Percentiles rank a stretch among this genome's conserved stretches.
Evolutionary conservation across 2,329 filamentous ascomycete species (phyloP).

Genomic region (Lachnellula suecica): DNA sequence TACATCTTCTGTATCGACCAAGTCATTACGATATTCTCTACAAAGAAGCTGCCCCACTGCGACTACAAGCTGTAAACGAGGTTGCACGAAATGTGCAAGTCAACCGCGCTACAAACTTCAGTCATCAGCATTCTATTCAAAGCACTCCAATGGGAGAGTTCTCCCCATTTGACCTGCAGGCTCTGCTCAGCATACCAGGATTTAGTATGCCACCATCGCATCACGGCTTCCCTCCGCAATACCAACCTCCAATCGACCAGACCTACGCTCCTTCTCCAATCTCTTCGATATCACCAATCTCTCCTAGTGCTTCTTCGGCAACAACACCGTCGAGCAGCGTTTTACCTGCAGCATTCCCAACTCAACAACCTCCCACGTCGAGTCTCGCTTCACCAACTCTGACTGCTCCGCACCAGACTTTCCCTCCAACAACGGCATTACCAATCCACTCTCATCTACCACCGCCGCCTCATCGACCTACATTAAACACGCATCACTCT

Average conservation of each 20-base stretch:
- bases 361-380: conserved; percentile 19
- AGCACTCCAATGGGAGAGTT: conserved; percentile 38
- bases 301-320: conserved; percentile 23
- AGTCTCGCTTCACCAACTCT: conserved; percentile 21
- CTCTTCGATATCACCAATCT: conserved; percentile 30
- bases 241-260: conserved; percentile 22
- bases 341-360: conserved; percentile 19
- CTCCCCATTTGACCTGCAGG: conserved; percentile 29
- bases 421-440: conserved; percentile 17
- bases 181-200: conserved; percentile 31
- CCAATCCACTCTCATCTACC: conserved; percentile 21
- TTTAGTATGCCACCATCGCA: conserved; percentile 23
- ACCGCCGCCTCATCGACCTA: conserved; percentile 14
- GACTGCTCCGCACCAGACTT: conserved; percentile 14
- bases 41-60: conserved; percentile 42
- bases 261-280: conserved; percentile 26
- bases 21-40: conserved; percentile 97
- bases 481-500: conserved; percentile 14
- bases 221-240: conserved; percentile 25
- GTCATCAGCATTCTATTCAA: conserved; percentile 44
- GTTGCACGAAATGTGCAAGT: conserved; percentile 43
- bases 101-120: conserved; percentile 48
- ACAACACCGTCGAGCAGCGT: conserved; percentile 19
- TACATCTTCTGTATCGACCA: conserved; percentile 63
- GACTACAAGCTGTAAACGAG: conserved; percentile 20